A percentile compares a stretch with the other conserved stretches of the same genome.
These are phyloP conservation scores for Chenopodium formosanum DNA, from an alignment of 148 eudicot species.

Conservation along the genomic window DNA sequence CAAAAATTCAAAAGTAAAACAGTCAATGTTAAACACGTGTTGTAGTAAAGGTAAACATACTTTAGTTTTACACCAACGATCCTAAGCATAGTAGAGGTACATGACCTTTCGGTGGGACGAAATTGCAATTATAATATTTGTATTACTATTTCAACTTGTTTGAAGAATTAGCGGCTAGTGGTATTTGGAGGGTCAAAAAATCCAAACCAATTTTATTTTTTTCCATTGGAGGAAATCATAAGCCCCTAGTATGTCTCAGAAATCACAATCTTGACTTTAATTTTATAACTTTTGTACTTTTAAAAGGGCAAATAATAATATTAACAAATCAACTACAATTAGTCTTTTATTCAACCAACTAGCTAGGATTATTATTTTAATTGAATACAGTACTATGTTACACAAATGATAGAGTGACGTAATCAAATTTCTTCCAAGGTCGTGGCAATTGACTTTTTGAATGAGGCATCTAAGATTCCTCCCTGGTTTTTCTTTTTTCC, in stretches of 20 bases:
- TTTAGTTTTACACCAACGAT: no score
- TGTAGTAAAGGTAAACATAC: no score
- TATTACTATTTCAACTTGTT: neutral
- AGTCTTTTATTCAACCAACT: no score
- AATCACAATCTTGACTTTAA: neutral
- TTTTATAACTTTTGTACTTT: no score
- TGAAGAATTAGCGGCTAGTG: neutral
- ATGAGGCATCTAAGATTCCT: neutral
- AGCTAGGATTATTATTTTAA: neutral
- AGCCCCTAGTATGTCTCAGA: neutral
- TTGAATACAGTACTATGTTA: neutral
- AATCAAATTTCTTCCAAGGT: slow-evolving; percentile 24
- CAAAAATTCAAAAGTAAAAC: neutral
- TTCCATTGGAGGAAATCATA: no score
- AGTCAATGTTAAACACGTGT: no score
- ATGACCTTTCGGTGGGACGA: slow-evolving; percentile 20
- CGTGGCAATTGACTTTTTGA: slow-evolving; percentile 15
- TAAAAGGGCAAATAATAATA: no score
- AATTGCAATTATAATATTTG: neutral
- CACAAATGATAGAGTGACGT: neutral
- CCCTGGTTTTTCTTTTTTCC: neutral
- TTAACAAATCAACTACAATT: no score
- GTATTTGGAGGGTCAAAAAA: neutral
- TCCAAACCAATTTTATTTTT: neutral
- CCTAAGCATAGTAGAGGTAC: neutral